Base-by-base conservation (phyloP, 73 alveolate species). In the Diophrys appendiculata region DNA sequence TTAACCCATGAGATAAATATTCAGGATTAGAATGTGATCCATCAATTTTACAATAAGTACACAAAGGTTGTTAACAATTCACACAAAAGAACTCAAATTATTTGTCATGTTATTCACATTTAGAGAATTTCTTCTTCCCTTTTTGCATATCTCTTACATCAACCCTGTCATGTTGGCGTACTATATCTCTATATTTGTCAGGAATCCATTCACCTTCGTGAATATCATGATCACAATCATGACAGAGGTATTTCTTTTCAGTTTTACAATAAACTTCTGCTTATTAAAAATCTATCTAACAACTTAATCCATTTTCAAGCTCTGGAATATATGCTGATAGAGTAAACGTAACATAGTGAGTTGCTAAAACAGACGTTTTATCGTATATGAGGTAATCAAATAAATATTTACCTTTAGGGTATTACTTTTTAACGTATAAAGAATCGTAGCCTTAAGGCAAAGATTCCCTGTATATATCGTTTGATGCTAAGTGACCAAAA, bases 1-100 rank as follows among this genome's bases (percentile, higher is more conserved):
- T 78, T 43, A 87, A 72, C 2, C 72, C 70, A 75, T 87, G 94
- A 26, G 35, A 70, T 52, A 87, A 73, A 82, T 80, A 68, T 52
- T 87, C 94, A n/a, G 88, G 88, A 25, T 77, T 56, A 33, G 84
- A 60, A 65, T 87, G 94, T 18, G 86, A 73, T 13, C 94, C 94
- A 29, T 73, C 69, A 53, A 87, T 87, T 56, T 82, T 87, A 75
- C 94, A 87, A 68, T 83, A 72, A 2, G 83, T 86, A 68, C 94
- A 87, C 0, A 87, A 24, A 8, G 91, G 88, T 68, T 30, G 43
- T 52, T 80, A 52, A 68, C 90, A 86, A 35, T 30, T 55, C 52
- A 72, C 76, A 29, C 94, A 87, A 83, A 53, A 87, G 32, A 87
- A 69, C 53, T 87, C 94, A 60, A 87, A 82, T 24, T 73, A 67